Conservation (phyloP, 1,284 basidiomycete species). For the Entoloma clypeatum region DNA sequence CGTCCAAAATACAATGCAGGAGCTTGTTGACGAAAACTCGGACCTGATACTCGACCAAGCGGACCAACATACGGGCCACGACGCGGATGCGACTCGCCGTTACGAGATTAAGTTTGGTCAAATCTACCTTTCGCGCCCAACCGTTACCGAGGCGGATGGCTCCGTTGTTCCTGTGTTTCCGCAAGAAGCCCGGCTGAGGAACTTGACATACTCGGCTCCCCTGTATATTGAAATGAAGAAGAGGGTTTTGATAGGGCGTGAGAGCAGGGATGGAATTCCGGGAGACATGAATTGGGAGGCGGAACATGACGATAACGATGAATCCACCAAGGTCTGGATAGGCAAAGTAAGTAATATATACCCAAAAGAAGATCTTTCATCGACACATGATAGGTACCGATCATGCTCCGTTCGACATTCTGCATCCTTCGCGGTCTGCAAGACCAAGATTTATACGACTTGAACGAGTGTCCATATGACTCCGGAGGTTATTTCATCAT, state of each 20-base stretch:
- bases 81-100: slow-evolving; percentile 78
- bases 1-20: slow-evolving; percentile 99
- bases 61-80: slow-evolving; percentile 89
- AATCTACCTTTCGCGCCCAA: slow-evolving; percentile 94
- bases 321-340: slow-evolving; percentile 89
- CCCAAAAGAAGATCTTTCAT: slow-evolving; percentile 6
- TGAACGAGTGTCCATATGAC: slow-evolving; percentile 98
- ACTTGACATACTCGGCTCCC: slow-evolving; percentile 94
- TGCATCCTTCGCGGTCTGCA: slow-evolving; percentile 84
- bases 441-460: slow-evolving; percentile 81
- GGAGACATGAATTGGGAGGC: slow-evolving; percentile 84
- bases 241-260: slow-evolving; percentile 74
- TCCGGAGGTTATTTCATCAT: slow-evolving; percentile 99
- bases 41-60: slow-evolving; percentile 95
- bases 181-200: slow-evolving; percentile 94
- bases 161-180: slow-evolving; percentile 92
- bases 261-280: slow-evolving; percentile 76
- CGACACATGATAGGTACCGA: slow-evolving; percentile 69
- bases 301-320: slow-evolving; percentile 65
- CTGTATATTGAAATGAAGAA: slow-evolving; percentile 97
- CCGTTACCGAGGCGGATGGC: slow-evolving; percentile 94
- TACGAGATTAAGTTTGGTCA: slow-evolving; percentile 98
- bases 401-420: slow-evolving; percentile 96
- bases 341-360: slow-evolving; percentile 69
- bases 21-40: slow-evolving; percentile 94